Evolutionary conservation across 78 protist species (phyloP), one percentile per base, ranked within the genome.

Genomic region (Goniomonas avonlea): DNA sequence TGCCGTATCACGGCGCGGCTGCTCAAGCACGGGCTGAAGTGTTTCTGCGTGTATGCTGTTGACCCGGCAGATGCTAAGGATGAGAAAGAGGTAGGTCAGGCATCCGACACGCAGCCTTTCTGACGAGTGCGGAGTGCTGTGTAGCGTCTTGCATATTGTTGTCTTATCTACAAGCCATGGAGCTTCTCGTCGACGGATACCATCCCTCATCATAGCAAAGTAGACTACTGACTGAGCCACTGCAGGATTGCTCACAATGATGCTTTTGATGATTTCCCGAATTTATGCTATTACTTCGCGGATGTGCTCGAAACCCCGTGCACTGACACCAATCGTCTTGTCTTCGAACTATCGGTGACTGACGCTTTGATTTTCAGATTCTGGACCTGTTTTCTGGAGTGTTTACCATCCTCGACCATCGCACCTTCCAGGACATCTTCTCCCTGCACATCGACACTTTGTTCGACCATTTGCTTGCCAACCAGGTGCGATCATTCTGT

Each of bases 301-400:
- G n/a, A n/a, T n/a, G n/a, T n/a, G n/a, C n/a, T n/a, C n/a, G n/a
- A n/a, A n/a, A n/a, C n/a, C n/a, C 25, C 50, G 50, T 45, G 50
- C 50, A 13, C 50, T 13, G 71, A 63, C n/a, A n/a, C n/a, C n/a
- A n/a, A n/a, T n/a, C n/a, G n/a, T n/a, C 21, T 60, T 39, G 69
- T 73, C n/a, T 73, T 63, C 20, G 21, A 20, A 63, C n/a, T 63
- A 63, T 63, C 77, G 29, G 21, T 21, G 25, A 21, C 56, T 43
- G 21, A n/a, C n/a, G n/a, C n/a, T n/a, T n/a, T n/a, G n/a, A n/a
- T n/a, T n/a, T n/a, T n/a, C n/a, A n/a, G n/a, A n/a, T 77, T 7
- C 45, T 94, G 17, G 97, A 94, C 32, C 32, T 80, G n/a, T 91
- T 91, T 18, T 84, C 95, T 13, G 68, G 84, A 34, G 84, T 92